A percentile compares a stretch with the other conserved stretches of the same genome.
Evolutionary conservation across 352 stramenopile genomes (phyloP).

Genomic region (Phytophthora idaei): DNA sequence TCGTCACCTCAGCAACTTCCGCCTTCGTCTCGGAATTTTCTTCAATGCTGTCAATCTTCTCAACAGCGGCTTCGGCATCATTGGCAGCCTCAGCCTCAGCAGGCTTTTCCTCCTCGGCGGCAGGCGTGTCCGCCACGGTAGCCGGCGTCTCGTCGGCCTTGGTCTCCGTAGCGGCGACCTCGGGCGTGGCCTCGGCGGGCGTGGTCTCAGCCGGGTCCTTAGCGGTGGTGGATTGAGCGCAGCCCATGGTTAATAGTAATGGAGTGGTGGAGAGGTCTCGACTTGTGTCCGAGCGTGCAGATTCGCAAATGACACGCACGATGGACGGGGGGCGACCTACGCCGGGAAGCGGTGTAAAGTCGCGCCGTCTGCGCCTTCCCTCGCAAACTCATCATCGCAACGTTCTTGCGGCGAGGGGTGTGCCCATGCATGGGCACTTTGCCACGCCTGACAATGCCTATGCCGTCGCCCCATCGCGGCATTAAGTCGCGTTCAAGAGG

Average conservation of each 20-base stretch:
- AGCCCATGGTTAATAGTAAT: slow-evolving; percentile 33
- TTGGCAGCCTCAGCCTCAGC: not conserved
- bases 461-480: slow-evolving; percentile 9
- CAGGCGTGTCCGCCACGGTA: slow-evolving; percentile 8
- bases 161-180: slow-evolving; percentile 23
- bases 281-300: slow-evolving; percentile 32
- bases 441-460: slow-evolving; percentile 11
- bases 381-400: slow-evolving; percentile 23
- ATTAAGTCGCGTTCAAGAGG: not conserved
- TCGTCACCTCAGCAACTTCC: not conserved
- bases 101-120: slow-evolving; percentile 17
- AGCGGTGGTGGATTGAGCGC: slow-evolving; percentile 40
- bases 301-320: slow-evolving; percentile 29
- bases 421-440: slow-evolving; percentile 2
- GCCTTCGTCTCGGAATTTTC: slow-evolving; percentile 3
- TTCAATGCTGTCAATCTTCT: slow-evolving; percentile 19
- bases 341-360: slow-evolving; percentile 29
- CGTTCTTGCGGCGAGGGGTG: slow-evolving; percentile 16
- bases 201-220: slow-evolving; percentile 36
- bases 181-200: slow-evolving; percentile 21
- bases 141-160: slow-evolving; percentile 26
- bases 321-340: slow-evolving; percentile 19
- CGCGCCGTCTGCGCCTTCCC: slow-evolving; percentile 15
- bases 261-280: slow-evolving; percentile 17
- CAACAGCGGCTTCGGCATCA: not conserved